Evolutionary conservation across 208 protist genomes (phyloP).

Genomic region (Wallacemonas sp.): DNA sequence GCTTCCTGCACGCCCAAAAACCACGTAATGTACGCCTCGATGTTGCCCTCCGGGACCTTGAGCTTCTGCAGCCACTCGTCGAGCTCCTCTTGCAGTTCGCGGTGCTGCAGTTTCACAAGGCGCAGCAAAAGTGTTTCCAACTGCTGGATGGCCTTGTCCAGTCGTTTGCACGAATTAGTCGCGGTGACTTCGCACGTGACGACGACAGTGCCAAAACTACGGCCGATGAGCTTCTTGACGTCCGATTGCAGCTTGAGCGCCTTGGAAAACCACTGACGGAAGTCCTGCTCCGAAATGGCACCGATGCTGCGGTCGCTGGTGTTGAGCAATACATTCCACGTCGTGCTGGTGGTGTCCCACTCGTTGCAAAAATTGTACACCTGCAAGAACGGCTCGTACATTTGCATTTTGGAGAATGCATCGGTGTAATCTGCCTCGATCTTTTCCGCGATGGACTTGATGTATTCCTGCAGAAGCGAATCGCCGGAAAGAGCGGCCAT

Average conservation of each 20-base stretch:
- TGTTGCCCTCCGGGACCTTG: slow-evolving; percentile 28
- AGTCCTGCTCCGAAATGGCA: slow-evolving; percentile 40
- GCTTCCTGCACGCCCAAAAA: slow-evolving; percentile 36
- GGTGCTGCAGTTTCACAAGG: slow-evolving; percentile 34
- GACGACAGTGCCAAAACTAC: slow-evolving; percentile 41
- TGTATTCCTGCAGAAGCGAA: slow-evolving; percentile 27
- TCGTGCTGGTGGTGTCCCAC: slow-evolving; percentile 27
- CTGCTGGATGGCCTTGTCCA: slow-evolving; percentile 42
- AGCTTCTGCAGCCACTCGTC: slow-evolving; percentile 39
- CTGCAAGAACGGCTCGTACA: slow-evolving; percentile 33
- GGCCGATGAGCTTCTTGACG: slow-evolving; percentile 44
- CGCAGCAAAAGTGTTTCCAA: slow-evolving; percentile 38
- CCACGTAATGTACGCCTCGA: slow-evolving; percentile 55
- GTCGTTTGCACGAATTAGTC: slow-evolving; percentile 20
- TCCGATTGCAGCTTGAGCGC: slow-evolving; percentile 43
- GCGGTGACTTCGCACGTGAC: slow-evolving; percentile 40
- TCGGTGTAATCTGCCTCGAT: slow-evolving; percentile 32
- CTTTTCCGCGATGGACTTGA: slow-evolving; percentile 29
- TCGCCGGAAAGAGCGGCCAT: slow-evolving; percentile 22
- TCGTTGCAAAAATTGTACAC: slow-evolving; percentile 35
- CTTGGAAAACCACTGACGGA: slow-evolving; percentile 41
- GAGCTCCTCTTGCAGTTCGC: slow-evolving; percentile 29
- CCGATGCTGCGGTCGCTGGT: slow-evolving; percentile 20
- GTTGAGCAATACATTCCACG: slow-evolving; percentile 19
- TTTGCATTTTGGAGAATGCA: slow-evolving; percentile 23